Evolutionary conservation across 1,139 yeast species (phyloP).

Genomic region (Geotrichum carabidarum): DNA sequence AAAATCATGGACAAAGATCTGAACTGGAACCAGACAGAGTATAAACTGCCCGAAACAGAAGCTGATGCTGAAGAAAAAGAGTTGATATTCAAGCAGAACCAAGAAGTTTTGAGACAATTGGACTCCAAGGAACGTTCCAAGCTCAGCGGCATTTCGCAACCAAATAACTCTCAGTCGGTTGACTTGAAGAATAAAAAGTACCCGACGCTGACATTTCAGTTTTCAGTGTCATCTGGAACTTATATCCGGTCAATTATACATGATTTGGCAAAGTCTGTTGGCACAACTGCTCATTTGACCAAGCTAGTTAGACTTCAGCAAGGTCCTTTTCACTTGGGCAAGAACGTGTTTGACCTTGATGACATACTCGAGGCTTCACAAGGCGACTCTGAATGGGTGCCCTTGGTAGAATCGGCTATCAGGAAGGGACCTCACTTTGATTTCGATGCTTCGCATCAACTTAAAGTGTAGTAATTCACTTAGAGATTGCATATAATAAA

Average conservation of each 20-base stretch:
- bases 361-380: conserved; percentile 44
- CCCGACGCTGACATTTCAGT: conserved; percentile 51
- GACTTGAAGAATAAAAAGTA: conserved; percentile 26
- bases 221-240: conserved; percentile 90
- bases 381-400: conserved; percentile 8
- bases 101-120: background rate
- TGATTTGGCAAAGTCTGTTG: conserved; percentile 78
- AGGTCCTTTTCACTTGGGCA: conserved; percentile 74
- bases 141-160: background rate
- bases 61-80: conserved; percentile 38
- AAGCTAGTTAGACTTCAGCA: conserved; percentile 68
- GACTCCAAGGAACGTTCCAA: background rate
- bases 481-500: background rate
- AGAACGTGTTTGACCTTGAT: conserved; percentile 60
- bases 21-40: conserved; percentile 29
- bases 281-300: conserved; percentile 85
- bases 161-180: background rate
- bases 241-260: conserved; percentile 88
- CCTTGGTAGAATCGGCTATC: conserved; percentile 1
- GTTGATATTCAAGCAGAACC: background rate
- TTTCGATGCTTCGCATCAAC: background rate
- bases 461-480: background rate
- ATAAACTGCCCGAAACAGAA: conserved; percentile 41
- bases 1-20: conserved; percentile 40
- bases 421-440: background rate